phyloP scores from a whole-genome alignment of 2,329 filamentous ascomycete genomes.

The Cytospora leucostoma region DNA sequence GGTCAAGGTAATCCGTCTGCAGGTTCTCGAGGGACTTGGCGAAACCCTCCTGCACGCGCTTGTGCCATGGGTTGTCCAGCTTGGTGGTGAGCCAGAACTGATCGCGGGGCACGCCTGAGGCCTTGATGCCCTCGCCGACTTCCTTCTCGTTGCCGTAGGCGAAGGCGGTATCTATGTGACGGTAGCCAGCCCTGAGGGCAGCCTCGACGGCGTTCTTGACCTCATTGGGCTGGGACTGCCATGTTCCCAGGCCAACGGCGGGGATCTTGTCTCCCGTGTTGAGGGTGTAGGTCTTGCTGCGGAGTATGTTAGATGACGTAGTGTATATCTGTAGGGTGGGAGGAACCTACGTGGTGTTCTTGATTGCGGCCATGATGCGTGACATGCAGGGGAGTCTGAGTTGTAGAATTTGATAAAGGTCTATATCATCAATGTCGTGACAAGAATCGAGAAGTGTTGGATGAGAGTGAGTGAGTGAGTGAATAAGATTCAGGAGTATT shows the following conservation, averaged over 20 bases:
- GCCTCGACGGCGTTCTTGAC: conserved; percentile 71
- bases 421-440: neutral
- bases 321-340: neutral
- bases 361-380: conserved; percentile 36
- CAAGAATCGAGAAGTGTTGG: neutral
- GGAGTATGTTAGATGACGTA: neutral
- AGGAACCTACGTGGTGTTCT: conserved; percentile 32
- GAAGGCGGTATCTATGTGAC: conserved; percentile 75
- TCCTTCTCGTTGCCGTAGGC: conserved; percentile 77
- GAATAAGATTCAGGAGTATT: neutral
- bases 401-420: neutral
- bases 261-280: conserved; percentile 79
- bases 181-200: conserved; percentile 68
- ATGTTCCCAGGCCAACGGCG: conserved; percentile 75
- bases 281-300: conserved; percentile 63
- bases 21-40: conserved; percentile 61
- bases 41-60: conserved; percentile 64
- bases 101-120: conserved; percentile 63
- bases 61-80: conserved; percentile 71
- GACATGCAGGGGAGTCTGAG: conserved; percentile 9
- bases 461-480: neutral
- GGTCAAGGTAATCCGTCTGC: conserved; percentile 65
- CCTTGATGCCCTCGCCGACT: conserved; percentile 65
- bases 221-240: conserved; percentile 72
- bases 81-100: conserved; percentile 78